Base-by-base conservation (phyloP, 257 asterid species). In the Rubia yunnanensis region DNA sequence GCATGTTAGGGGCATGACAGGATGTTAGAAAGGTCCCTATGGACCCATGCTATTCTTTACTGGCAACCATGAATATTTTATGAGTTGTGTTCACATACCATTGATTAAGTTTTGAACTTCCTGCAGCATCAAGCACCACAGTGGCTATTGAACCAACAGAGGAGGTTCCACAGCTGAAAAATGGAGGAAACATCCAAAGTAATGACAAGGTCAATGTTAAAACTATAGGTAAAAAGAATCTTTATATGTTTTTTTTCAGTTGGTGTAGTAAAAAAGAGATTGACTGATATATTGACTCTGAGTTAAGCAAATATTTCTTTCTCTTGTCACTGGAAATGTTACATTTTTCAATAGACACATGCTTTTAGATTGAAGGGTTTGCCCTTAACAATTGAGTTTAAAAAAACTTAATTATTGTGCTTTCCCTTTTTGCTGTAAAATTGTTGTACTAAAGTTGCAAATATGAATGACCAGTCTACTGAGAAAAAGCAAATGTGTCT, bases 221-320 rank as follows among this genome's bases (percentile, higher is more conserved):
- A 57, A 24, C 70, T 70, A 76, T 77, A 86, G 88, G 95, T 86
- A 67, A 65, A 74, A 50, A n/a, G 60, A 61, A n/a, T 30, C 54
- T 3, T n/a, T 41, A 35, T 31, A 32, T 34, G 60, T 46, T 61
- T 75, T 30, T 1, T 35, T 39, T 60, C 69, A 9, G 10, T 30
- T 17, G 44, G 13, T 28, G 1, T 7, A 18, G 9, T 49, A 1
- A 15, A 7, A 67, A 36, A 36, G 10, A 36, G 8, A 67, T 4
- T 10, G n/a, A n/a, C 8, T 41, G 48, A 8, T 3, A 30, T 58
- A 28, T 58, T 30, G 2, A 58, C 41, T 58, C 13, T n/a, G 18
- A n/a, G 14, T 54, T 23, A 24, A 54, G 31, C 60, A 55, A 55
- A 55, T 23, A 34, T 24, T 11, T 27, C 17, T 26, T 1, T 56